Evolutionary conservation across 345 rosid species (phyloP), one percentile per base, ranked within the genome.

Genomic region (Salix viminalis): DNA sequence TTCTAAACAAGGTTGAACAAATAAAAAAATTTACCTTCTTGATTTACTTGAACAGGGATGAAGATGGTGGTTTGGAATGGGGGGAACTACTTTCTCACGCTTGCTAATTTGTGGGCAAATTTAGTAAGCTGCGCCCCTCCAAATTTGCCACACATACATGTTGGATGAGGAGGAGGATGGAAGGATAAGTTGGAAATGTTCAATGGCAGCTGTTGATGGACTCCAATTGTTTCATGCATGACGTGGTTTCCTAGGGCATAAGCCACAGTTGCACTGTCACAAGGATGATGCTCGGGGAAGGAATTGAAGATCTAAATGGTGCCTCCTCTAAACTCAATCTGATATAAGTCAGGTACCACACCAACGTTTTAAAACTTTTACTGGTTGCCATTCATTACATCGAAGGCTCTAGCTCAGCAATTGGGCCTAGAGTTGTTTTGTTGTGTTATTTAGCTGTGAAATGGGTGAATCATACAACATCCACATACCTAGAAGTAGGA

Each of bases 71-170:
- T 75, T 50, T 96, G 98, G 98, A 82, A 87, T 7, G 87, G 84
- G 69, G 84, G 80, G 44, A 88, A 83, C 67, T 94, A 85, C 83
- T 88, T 94, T 70, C 75, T 88, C 74, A 85, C 84, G 2, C 83
- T 96, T 24, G 97, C 87, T 15, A 96, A 96, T 84, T 75, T 96
- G 71, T 96, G 99, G 98, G 92, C 89, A 26, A 91, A 96, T 84
- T 79, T 90, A 58, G 81, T 91, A 60, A 86, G 88, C 74, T 72
- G 6, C 1, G 75, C 86, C 67, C 90, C 97, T 72, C 98, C 97
- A 8, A 84, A 69, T 69, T 82, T 90, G 84, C 87, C 90, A 0
- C 42, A 48, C 36, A 32, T 85, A 18, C 77, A 77, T 36, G 73
- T 52, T 77, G 69, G 77, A 44, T 77, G 73, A 75, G 52, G 48